Conservation (phyloP, 345 rosid genomes). For the Hibiscus trionum region DNA sequence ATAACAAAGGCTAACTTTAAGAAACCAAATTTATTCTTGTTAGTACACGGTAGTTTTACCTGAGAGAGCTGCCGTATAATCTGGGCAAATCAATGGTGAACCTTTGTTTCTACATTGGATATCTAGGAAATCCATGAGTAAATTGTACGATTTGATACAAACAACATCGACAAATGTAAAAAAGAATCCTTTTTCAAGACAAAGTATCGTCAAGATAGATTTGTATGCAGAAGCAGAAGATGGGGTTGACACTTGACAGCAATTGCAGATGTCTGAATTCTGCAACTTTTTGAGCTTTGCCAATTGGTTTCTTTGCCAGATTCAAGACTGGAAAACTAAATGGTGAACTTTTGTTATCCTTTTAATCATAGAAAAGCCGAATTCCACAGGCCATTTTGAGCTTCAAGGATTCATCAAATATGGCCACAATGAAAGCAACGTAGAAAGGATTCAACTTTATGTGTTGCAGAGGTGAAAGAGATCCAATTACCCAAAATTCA, state of each 20-base stretch:
- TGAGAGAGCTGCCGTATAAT: neutral
- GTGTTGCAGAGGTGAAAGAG: slow-evolving; percentile 36
- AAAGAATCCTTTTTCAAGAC: neutral
- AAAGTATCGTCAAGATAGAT: neutral
- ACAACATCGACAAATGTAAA: neutral
- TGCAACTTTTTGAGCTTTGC: neutral
- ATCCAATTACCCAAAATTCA: slow-evolving; percentile 33
- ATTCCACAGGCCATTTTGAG: neutral
- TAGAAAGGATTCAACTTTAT: slow-evolving; percentile 25
- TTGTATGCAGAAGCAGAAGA: neutral
- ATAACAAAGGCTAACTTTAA: too few species aligned
- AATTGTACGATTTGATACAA: neutral
- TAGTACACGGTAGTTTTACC: neutral
- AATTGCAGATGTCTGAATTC: neutral
- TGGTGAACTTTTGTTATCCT: neutral
- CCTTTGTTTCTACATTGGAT: neutral
- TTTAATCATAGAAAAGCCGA: neutral
- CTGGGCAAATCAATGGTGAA: neutral
- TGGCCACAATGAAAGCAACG: slow-evolving; percentile 14
- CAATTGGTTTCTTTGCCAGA: neutral
- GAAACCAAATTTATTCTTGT: neutral
- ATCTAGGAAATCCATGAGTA: neutral
- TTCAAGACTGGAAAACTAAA: neutral
- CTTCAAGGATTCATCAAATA: slow-evolving; percentile 11
- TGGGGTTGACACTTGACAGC: neutral